A percentile compares a stretch with the other conserved stretches of the same genome.
Conservation (phyloP, 306 rosid genomes). For the Trifolium subterraneum region DNA sequence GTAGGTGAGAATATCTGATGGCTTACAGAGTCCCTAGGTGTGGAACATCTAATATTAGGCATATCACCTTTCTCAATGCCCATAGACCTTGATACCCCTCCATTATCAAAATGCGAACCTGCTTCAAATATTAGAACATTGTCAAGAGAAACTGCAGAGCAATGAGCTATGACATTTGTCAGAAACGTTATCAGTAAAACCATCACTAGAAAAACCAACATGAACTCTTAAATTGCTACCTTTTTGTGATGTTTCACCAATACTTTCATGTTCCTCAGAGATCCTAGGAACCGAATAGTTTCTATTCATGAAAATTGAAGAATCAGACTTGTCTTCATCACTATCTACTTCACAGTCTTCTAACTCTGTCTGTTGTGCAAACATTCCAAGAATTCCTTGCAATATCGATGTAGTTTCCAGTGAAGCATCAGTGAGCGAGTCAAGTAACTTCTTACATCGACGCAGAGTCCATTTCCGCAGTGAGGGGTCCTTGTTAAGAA, state of each 20-base stretch:
- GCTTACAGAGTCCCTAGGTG: constrained; percentile 62
- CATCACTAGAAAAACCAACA: constrained; percentile 51
- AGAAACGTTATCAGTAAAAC: constrained; percentile 49
- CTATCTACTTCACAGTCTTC: constrained; percentile 60
- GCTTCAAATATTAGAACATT: constrained; percentile 42
- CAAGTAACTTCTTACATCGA: constrained; percentile 63
- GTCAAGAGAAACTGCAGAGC: constrained; percentile 56
- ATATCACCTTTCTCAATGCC: constrained; percentile 59
- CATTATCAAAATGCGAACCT: constrained; percentile 61
- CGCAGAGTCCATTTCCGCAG: constrained; percentile 68
- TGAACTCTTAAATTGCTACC: constrained; percentile 50
- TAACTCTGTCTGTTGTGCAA: constrained; percentile 47
- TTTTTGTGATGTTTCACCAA: constrained; percentile 59
- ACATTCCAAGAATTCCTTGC: constrained; percentile 58
- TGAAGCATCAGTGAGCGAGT: constrained; percentile 49
- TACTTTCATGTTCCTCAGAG: constrained; percentile 59
- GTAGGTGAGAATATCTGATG: constrained; percentile 68
- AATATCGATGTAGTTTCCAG: constrained; percentile 54
- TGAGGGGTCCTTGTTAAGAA: constrained; percentile 65
- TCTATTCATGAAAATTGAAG: constrained; percentile 48
- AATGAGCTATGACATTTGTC: constrained; percentile 45
- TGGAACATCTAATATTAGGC: constrained; percentile 56
- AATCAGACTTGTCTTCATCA: constrained; percentile 70
- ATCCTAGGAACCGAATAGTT: constrained; percentile 50
- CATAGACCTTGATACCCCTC: constrained; percentile 64